Evolutionary conservation across 2,329 filamentous ascomycete species (phyloP).

Genomic region (Sclerotinia subarctica): DNA sequence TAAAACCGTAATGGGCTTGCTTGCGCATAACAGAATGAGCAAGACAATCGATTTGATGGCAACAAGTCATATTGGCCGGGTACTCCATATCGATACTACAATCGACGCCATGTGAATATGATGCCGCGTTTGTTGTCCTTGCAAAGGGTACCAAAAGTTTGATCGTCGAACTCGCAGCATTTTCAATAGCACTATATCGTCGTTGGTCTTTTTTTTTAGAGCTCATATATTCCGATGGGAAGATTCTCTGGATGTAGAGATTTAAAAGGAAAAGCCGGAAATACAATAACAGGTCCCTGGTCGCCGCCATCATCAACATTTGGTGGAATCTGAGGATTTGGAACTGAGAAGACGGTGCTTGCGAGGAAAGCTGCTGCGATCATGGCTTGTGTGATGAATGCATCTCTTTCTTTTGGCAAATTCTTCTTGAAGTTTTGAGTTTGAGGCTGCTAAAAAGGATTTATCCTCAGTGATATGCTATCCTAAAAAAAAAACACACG

Average conservation of each 20-base stretch:
- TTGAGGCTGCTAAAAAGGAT: neutral
- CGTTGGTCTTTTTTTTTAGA: too few relatives aligned
- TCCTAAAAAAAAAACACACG: neutral
- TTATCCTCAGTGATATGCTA: neutral
- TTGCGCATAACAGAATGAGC: neutral
- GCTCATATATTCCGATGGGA: neutral
- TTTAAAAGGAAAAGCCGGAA: accelerated
- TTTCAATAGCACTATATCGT: neutral
- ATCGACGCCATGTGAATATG: neutral
- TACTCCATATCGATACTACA: neutral
- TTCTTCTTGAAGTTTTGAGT: too few relatives aligned
- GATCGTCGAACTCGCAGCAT: neutral
- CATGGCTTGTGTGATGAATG: neutral
- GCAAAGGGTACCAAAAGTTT: neutral
- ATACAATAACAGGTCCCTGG: neutral
- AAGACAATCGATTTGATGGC: neutral
- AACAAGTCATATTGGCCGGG: neutral
- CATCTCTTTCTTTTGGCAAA: neutral
- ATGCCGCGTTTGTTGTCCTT: neutral
- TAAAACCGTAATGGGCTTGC: neutral
- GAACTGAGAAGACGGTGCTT: neutral
- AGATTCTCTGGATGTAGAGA: neutral
- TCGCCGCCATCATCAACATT: neutral
- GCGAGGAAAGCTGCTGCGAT: neutral
- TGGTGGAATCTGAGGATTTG: neutral